Evolutionary conservation across 2,329 filamentous ascomycete genomes (phyloP).

Genomic region (Colletotrichum sp.): DNA sequence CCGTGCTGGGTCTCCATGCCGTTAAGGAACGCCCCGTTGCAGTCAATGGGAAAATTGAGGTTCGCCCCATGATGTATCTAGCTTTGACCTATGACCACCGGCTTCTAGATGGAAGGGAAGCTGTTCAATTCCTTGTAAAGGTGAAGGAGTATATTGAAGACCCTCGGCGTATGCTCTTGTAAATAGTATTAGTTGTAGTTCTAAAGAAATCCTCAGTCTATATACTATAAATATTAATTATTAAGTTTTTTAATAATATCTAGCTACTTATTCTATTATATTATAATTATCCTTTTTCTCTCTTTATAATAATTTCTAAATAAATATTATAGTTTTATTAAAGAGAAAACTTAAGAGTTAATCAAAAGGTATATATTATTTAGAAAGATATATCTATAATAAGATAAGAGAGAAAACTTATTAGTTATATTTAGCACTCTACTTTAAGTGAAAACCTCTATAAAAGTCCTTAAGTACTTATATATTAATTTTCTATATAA

Average conservation of each 20-base stretch:
- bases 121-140: slow-evolving; percentile 95
- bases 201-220: neutral
- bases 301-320: too few relatives aligned
- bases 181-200: slow-evolving; percentile 19
- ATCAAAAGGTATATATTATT: too few relatives aligned
- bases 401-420: too few relatives aligned
- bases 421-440: too few relatives aligned
- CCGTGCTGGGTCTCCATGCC: slow-evolving; percentile 90
- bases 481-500: too few relatives aligned
- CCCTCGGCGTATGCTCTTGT: slow-evolving; percentile 86
- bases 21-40: slow-evolving; percentile 94
- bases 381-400: too few relatives aligned
- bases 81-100: slow-evolving; percentile 98
- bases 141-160: slow-evolving; percentile 98
- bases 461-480: too few relatives aligned
- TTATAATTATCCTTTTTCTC: too few relatives aligned
- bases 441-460: too few relatives aligned
- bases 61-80: slow-evolving; percentile 99
- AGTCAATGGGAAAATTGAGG: slow-evolving; percentile 92
- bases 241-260: neutral
- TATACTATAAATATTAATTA: neutral
- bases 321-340: too few relatives aligned
- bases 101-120: slow-evolving; percentile 92
- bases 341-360: too few relatives aligned
- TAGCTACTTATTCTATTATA: too few relatives aligned